A percentile compares a stretch with the other conserved stretches of the same genome.
Conservation (phyloP, 2,329 filamentous ascomycete genomes). For the Diaporthe sp. region DNA sequence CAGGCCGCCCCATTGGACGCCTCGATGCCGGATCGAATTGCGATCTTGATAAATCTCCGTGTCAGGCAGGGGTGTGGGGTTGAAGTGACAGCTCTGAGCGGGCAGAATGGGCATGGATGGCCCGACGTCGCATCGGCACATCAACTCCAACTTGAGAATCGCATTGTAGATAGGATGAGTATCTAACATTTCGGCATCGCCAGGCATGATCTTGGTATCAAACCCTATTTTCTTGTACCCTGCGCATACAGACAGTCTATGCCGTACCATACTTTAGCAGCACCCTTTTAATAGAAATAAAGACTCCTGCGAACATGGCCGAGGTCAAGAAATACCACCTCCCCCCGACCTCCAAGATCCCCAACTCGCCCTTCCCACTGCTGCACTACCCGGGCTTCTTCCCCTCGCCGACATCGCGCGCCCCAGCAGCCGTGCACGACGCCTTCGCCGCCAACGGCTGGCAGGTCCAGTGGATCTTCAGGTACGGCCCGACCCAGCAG, state of each 20-base stretch:
- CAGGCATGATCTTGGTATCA: background rate
- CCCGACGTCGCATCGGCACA: constrained; percentile 20
- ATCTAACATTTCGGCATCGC: background rate
- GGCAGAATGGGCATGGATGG: background rate
- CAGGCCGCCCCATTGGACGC: background rate
- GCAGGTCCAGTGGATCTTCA: constrained; percentile 68
- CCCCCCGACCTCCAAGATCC: constrained; percentile 58
- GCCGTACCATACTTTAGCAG: background rate
- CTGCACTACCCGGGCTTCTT: constrained; percentile 65
- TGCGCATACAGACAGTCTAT: background rate
- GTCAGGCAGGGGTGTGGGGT: constrained; percentile 19
- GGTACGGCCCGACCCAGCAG: constrained; percentile 65
- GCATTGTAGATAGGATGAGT: background rate
- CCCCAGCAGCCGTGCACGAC: constrained; percentile 50
- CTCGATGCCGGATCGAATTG: constrained; percentile 6
- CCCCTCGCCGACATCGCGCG: constrained; percentile 34
- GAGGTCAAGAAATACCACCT: constrained; percentile 55
- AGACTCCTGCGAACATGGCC: constrained; percentile 43
- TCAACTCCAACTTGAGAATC: background rate
- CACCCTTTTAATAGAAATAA: background rate
- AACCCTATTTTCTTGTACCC: background rate
- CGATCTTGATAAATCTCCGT: constrained; percentile 12
- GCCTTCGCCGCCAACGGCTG: constrained; percentile 63
- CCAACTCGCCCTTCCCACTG: constrained; percentile 64
- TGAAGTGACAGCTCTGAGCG: constrained; percentile 14